Base-by-base conservation (phyloP, 2,329 filamentous ascomycete genomes). In the Sporothrix euskadiensis region DNA sequence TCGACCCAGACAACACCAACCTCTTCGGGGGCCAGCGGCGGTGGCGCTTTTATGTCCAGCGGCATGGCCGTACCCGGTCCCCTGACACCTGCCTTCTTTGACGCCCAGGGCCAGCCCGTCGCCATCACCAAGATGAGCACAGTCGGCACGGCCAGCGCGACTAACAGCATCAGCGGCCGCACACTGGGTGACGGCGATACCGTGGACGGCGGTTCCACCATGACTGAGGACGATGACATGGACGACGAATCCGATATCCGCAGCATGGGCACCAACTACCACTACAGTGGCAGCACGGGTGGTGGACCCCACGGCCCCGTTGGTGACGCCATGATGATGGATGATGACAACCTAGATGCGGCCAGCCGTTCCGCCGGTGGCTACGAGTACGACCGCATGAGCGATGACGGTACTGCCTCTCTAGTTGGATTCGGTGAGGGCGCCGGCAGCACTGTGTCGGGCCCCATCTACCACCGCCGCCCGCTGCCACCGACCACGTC, bases 351-450 rank as follows among this genome's bases (percentile, higher is more conserved):
- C 19, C 83, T 87, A 56, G 87, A 88, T 74, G 80, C 84, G 12
- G 81, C 83, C 2, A 83, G 80, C 47, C 84, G 83, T 19, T 88
- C 86, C 52, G 82, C 85, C 2, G 84, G 83, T 26, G 86, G 84
- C 4, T 88, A 83, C 74, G 87, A 89, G n/a, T 69, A 22, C 74
- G 92, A 93, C 76, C 92, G 92, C 74, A 91, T 96, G 87, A 95
- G 92, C 78, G 94, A 97, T 78, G 93, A 97, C 78, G 92, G 91
- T 8, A 91, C 90, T 71, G 93, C 91, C 2, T 95, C 92, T 75
- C 86, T 98, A 6, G 95, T 98, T 10, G 95, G 92, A 0, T 98
- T 98, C 78, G 95, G 95, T 69, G 94, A 98, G 81, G 95, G 94
- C 47, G 94, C 95, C 10, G 93, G 91, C 77, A 94, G 92, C 80